phyloP scores from a whole-genome alignment of 768 basidiomycete species.

The Termitomyces sp. region DNA sequence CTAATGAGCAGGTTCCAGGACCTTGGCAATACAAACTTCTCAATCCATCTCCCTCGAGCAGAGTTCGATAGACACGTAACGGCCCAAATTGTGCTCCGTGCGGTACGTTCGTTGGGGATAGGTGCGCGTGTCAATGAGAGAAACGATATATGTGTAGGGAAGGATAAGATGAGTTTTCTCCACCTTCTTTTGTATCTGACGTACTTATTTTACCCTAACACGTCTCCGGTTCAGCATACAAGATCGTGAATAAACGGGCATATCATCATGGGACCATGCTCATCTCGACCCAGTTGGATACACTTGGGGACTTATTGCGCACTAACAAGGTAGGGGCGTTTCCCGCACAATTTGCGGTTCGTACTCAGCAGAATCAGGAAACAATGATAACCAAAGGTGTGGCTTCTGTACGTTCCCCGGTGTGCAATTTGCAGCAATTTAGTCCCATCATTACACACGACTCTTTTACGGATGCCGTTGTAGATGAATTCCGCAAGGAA shows the following conservation, averaged over 20 bases:
- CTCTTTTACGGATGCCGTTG: conserved; percentile 66
- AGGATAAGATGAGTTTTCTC: conserved; percentile 78
- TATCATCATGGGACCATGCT: conserved; percentile 99
- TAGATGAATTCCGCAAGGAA: conserved; percentile 61
- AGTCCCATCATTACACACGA: conserved; percentile 58
- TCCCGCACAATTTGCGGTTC: background rate
- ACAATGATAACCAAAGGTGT: conserved; percentile 84
- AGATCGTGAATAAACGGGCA: conserved; percentile 84
- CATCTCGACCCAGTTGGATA: conserved; percentile 73
- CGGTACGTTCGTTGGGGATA: conserved; percentile 74
- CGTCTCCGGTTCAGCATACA: conserved; percentile 98
- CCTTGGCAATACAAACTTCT: conserved; percentile 95
- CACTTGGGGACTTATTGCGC: conserved; percentile 70
- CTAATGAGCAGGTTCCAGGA: conserved; percentile 53
- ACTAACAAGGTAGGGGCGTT: conserved; percentile 53
- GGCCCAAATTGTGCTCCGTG: conserved; percentile 72
- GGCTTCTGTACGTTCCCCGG: conserved; percentile 89
- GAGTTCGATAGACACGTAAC: conserved; percentile 81
- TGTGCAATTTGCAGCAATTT: conserved; percentile 73
- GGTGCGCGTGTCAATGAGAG: conserved; percentile 82
- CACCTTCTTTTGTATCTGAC: background rate
- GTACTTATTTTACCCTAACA: conserved; percentile 32
- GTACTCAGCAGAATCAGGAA: conserved; percentile 41
- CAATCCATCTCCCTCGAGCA: conserved; percentile 81
- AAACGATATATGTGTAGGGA: conserved; percentile 86